Conservation (phyloP, 2,329 filamentous ascomycete genomes). For the Colletotrichum navitas region DNA sequence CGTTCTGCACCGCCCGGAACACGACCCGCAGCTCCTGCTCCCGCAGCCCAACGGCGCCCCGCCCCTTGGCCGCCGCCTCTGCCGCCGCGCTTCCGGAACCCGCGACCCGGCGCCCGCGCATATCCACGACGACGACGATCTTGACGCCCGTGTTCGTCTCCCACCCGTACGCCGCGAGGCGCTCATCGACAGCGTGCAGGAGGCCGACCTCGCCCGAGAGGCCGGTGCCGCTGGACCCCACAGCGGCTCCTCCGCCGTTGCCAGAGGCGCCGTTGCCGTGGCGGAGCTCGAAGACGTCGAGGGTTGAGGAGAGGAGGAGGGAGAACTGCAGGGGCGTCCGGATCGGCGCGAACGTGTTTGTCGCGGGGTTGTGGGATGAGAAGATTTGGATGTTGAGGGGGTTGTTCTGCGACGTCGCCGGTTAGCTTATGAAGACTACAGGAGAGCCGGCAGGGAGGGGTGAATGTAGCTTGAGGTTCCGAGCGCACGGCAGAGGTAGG, state of each 20-base stretch:
- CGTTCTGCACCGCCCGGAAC: conserved; percentile 92
- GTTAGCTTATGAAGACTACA: conserved; percentile 33
- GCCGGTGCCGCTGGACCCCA: conserved; percentile 51
- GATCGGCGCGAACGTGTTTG: conserved; percentile 66
- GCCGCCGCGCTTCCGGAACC: conserved; percentile 33
- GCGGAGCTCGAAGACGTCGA: conserved; percentile 94
- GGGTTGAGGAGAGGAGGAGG: conserved; percentile 88
- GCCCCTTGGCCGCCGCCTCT: conserved; percentile 46
- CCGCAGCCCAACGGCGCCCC: conserved; percentile 74
- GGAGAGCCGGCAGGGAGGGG: conserved; percentile 1
- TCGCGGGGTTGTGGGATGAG: conserved; percentile 74
- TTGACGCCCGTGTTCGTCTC: conserved; percentile 96
- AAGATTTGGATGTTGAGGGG: conserved; percentile 94
- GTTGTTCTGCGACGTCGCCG: conserved; percentile 78
- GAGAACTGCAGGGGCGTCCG: conserved; percentile 89
- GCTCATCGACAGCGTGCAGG: conserved; percentile 92
- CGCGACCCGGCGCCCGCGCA: conserved; percentile 76
- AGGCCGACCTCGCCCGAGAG: conserved; percentile 89
- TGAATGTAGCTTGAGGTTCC: neutral
- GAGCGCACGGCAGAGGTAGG: neutral
- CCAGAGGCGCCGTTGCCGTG: conserved; percentile 73
- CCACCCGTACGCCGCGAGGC: conserved; percentile 93
- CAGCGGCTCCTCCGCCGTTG: conserved; percentile 39
- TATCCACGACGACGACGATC: conserved; percentile 90
- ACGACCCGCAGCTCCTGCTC: conserved; percentile 92